phyloP scores from a whole-genome alignment of 108 stramenopile genomes.

The Cyclotella choctawhatcheeana region DNA sequence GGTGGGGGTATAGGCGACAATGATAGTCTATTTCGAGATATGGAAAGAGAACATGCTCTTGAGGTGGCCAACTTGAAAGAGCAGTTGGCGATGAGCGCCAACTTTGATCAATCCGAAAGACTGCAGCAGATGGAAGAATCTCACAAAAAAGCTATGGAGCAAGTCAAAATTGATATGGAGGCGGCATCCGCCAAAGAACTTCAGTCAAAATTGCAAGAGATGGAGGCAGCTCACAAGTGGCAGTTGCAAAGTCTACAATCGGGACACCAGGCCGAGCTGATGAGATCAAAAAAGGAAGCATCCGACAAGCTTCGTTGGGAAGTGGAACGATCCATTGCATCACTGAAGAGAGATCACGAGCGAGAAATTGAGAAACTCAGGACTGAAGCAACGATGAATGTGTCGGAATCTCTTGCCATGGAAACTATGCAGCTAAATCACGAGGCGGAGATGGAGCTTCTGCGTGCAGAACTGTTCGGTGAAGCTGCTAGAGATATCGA shows the following conservation, averaged over 20 bases:
- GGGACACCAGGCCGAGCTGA: conserved; percentile 4
- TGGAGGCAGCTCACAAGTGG: conserved; percentile 14
- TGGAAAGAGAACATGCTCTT: conserved; percentile 7
- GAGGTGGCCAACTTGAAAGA: conserved; percentile 25
- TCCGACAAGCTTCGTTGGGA: conserved; percentile 12
- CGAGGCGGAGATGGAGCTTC: conserved; percentile 23
- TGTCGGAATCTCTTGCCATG: conserved; percentile 5
- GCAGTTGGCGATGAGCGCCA: conserved; percentile 9
- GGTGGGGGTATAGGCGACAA: background rate
- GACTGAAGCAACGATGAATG: conserved; percentile 1
- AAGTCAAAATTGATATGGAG: conserved; percentile 24
- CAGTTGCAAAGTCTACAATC: conserved; percentile 20
- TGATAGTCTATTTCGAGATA: background rate
- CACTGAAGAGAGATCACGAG: conserved; percentile 21
- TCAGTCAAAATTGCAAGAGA: conserved; percentile 18
- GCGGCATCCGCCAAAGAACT: conserved; percentile 5
- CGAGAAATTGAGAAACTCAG: conserved; percentile 20
- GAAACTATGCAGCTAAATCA: conserved; percentile 18
- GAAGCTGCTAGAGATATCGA: conserved; percentile 11
- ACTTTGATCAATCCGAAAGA: conserved; percentile 6
- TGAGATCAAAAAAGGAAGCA: conserved; percentile 21
- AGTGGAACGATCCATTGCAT: conserved; percentile 20
- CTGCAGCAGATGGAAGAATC: conserved; percentile 12
- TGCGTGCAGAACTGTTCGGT: conserved; percentile 9
- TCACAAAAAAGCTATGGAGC: conserved; percentile 20